Base-by-base conservation (phyloP, 345 rosid species). In the Syzygium grande region DNA sequence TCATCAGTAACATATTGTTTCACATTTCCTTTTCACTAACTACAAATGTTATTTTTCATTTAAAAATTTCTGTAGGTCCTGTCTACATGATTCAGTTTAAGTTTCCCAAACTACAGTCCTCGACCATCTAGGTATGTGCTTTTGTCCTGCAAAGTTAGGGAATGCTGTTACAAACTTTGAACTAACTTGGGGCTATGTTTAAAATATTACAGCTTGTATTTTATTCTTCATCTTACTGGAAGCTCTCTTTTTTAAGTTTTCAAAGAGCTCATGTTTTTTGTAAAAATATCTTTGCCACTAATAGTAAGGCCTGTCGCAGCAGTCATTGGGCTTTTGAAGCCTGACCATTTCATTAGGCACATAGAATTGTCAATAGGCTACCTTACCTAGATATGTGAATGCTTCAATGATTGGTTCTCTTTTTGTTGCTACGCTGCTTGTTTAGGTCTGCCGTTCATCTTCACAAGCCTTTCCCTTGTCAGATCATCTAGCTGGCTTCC, bases 81-180 rank as follows among this genome's bases (percentile, higher is more conserved):
- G 94, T 97, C 87, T 94, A 95, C 92, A 93, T 94, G 93, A 96
- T 98, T 90, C 97, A 92, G 85, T 96, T 98, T 89, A 96, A 95
- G 92, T 96, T 98, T 87, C 99, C 97, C 99, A 22, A 94, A 94
- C 90, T 98, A 95, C 93, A 91, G 91, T 90, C 91, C 41, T 90
- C n/a, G 90, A 92, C 84, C 98, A 98, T 92, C 92, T 96, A 78
- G 99, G 99, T 98, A 93, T 84, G 92, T 43, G 54, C 29, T 34
- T 51, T 19, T 73, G 80, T 73, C 49, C 49, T 73, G 80, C 25
- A 73, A 38, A 73, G 80, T 73, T 9, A 9, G 80, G 41, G 68
- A 51, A 86, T 85, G 21, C 25, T 58, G 51, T 58, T 55, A 29
- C n/a, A 21, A 85, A 21, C 16, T 55, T 84, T 52, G 41, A 29